Conservation (phyloP, 371 early-diverging fungal species). For the Parasitella parasitica region DNA sequence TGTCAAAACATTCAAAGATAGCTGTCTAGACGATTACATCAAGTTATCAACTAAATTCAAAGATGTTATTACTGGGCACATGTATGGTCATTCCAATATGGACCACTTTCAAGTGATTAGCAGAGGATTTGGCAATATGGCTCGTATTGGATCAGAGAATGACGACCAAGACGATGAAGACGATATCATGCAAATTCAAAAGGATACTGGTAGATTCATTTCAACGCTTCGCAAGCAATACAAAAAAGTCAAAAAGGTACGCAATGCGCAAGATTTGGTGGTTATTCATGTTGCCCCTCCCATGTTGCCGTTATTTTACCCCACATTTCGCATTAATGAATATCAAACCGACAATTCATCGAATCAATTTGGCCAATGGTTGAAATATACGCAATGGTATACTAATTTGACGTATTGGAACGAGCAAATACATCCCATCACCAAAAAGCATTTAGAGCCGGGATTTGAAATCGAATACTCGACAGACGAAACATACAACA, state of each 20-base stretch:
- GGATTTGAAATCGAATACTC: conserved; percentile 55
- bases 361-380: conserved; percentile 11
- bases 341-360: conserved; percentile 33
- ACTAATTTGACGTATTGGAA: conserved; percentile 21
- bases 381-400: conserved; percentile 22
- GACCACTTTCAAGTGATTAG: conserved; percentile 68
- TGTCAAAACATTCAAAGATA: conserved; percentile 57
- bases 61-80: conserved; percentile 64
- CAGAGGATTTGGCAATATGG: conserved; percentile 3
- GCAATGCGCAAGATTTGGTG: conserved; percentile 42
- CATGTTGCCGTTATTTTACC: conserved; percentile 70
- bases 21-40: conserved; percentile 62
- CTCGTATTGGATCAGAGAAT: neutral
- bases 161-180: conserved; percentile 14
- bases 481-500: conserved; percentile 55
- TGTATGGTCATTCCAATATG: conserved; percentile 78
- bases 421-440: neutral
- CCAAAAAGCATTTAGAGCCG: conserved; percentile 1
- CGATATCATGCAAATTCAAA: conserved; percentile 50
- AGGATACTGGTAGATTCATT: conserved; percentile 34
- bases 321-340: conserved; percentile 63
- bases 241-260: conserved; percentile 25
- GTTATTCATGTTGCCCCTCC: conserved; percentile 63
- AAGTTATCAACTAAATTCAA: conserved; percentile 53
- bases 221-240: conserved; percentile 27